Base-by-base conservation (phyloP, 163 green algal genomes). In the Coccomyxa subellipsoidea region DNA sequence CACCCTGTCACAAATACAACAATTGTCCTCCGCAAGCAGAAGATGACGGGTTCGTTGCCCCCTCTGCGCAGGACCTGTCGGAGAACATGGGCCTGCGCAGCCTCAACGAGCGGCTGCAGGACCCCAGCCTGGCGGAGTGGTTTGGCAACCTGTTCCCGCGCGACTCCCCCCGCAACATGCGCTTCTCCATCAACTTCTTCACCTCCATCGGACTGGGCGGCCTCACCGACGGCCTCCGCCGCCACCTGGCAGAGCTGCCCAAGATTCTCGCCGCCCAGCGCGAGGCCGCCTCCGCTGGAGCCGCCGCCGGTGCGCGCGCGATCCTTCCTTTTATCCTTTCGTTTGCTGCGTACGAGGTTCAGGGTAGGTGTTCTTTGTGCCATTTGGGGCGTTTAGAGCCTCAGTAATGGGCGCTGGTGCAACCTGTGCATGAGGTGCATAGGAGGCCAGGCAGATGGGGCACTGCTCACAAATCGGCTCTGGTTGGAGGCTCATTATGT, bases 171-270 rank as follows among this genome's bases (percentile, higher is more conserved):
- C 82, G 85, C 69, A 93, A 98, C 90, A 94, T 98, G 92, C 90
- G 95, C 81, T 98, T 98, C 88, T 82, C 91, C 88, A 98, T 98
- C 93, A 98, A 98, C 92, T 98, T 98, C 86, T 98, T 98, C 90
- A 98, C 94, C 32, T 96, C 92, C 38, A 98, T 98, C 84, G 95
- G 95, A n/a, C 91, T 98, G 83, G 97, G 97, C 31, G 96, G 94
- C 69, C 89, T 99, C 32, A 99, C 97, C 5, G 96, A 99, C 86
- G 78, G 81, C 70, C 93, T 98, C 90, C 93, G 97, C 69, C 94
- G 95, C 76, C 53, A 93, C 69, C 94, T 99, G 34, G 90, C 88
- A 34, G 84, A 92, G 71, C 84, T 93, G 84, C 85, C 90, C 8
- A 82, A 87, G 69, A 76, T 93, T 25, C 80, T 91, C 73, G 83